Evolutionary conservation across 2,329 filamentous ascomycete genomes (phyloP).

Genomic region (Pleoardoris graminearum): DNA sequence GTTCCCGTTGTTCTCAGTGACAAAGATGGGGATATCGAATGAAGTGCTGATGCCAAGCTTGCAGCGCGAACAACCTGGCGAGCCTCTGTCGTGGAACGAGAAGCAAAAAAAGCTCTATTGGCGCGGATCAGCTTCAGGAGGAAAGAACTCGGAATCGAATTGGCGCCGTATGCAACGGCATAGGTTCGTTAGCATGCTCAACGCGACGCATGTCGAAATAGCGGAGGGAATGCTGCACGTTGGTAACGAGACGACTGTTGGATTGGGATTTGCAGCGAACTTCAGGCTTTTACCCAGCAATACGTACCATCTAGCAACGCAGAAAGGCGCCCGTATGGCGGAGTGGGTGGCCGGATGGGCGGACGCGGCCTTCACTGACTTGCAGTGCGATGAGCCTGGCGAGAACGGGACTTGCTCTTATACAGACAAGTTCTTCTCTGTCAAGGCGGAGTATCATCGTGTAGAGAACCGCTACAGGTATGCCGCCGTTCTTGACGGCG

Average conservation of each 20-base stretch:
- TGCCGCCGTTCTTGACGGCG: slow-evolving; percentile 72
- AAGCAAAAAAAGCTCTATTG: slow-evolving; percentile 50
- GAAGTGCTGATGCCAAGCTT: slow-evolving; percentile 55
- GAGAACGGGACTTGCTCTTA: slow-evolving; percentile 50
- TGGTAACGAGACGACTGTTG: slow-evolving; percentile 18
- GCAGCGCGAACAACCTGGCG: slow-evolving; percentile 44
- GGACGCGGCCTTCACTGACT: slow-evolving; percentile 48
- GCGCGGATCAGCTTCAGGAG: slow-evolving; percentile 54
- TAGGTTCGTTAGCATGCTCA: slow-evolving; percentile 74
- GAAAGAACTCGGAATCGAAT: slow-evolving; percentile 54
- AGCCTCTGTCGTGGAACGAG: slow-evolving; percentile 43
- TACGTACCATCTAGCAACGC: slow-evolving; percentile 19
- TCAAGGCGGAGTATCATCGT: background rate
- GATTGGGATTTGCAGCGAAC: slow-evolving; percentile 41
- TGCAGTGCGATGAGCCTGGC: slow-evolving; percentile 47
- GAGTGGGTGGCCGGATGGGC: slow-evolving; percentile 45
- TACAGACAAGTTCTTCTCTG: slow-evolving; percentile 45
- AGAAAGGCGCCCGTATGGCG: slow-evolving; percentile 25
- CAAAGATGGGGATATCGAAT: slow-evolving; percentile 54
- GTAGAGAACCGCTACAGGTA: slow-evolving; percentile 23
- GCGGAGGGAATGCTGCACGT: slow-evolving; percentile 48
- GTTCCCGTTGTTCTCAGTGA: slow-evolving; percentile 55
- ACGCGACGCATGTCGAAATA: slow-evolving; percentile 59
- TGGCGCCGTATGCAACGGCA: slow-evolving; percentile 76
- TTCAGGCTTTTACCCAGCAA: slow-evolving; percentile 44